Evolutionary conservation across 192 early-diverging fungal genomes (phyloP).

Genomic region (Dissophora globulifera): DNA sequence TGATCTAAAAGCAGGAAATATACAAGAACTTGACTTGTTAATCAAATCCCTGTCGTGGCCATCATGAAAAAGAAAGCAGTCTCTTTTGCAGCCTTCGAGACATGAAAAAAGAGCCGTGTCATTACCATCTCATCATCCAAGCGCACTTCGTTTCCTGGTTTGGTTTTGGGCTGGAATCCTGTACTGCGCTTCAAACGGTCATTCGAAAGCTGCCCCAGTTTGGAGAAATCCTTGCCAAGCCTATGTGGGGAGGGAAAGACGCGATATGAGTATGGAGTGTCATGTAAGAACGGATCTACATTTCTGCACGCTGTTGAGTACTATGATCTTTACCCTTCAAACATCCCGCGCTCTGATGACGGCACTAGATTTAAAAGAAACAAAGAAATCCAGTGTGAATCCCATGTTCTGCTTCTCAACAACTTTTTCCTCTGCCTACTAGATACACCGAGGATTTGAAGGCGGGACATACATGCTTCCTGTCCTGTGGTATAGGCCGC

Average conservation of each 20-base stretch:
- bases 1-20: too few species aligned
- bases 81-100: too few species aligned
- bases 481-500: slow-evolving; percentile 63
- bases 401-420: not conserved
- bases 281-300: too few species aligned
- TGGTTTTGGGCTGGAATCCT: slow-evolving; percentile 42
- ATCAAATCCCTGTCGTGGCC: too few species aligned
- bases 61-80: too few species aligned
- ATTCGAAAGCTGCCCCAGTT: slow-evolving; percentile 31
- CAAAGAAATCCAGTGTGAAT: not conserved
- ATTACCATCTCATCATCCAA: slow-evolving; percentile 62
- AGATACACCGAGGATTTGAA: too few species aligned
- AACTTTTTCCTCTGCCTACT: too few species aligned
- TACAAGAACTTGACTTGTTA: too few species aligned
- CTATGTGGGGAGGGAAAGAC: too few species aligned
- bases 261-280: too few species aligned
- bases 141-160: slow-evolving; percentile 52
- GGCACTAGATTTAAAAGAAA: slow-evolving; percentile 26
- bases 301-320: not conserved
- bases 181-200: slow-evolving; percentile 32
- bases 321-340: slow-evolving; percentile 55
- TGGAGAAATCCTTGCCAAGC: slow-evolving; percentile 39
- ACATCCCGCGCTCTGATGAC: slow-evolving; percentile 42
- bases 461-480: slow-evolving; percentile 55
- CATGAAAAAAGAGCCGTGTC: too few species aligned